Evolutionary conservation across 257 asterid species (phyloP).

Genomic region (Galeopsis tetrahit): DNA sequence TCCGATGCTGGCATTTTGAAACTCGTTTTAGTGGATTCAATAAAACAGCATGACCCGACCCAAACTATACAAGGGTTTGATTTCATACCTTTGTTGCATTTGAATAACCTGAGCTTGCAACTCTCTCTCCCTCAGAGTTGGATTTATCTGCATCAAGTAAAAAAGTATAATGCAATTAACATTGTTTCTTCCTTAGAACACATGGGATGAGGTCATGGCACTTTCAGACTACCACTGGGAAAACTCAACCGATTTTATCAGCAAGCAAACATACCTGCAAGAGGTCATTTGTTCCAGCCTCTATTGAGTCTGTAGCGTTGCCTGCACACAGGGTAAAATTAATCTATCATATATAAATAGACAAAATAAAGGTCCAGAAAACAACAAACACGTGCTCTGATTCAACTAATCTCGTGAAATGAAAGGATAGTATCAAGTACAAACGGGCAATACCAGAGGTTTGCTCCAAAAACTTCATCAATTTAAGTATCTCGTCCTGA

Average conservation of each 20-base stretch:
- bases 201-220: neutral
- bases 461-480: conserved; percentile 76
- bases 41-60: neutral
- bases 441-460: conserved; percentile 59
- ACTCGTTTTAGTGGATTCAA: conserved; percentile 29
- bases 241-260: neutral
- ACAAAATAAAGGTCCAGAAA: neutral
- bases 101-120: conserved; percentile 70
- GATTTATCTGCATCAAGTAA: conserved; percentile 44
- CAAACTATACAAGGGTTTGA: conserved; percentile 4
- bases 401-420: neutral
- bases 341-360: neutral
- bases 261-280: conserved; percentile 53
- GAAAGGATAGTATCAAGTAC: neutral
- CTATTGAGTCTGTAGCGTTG: conserved; percentile 49
- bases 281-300: conserved; percentile 54
- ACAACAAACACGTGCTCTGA: neutral
- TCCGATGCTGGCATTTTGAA: conserved; percentile 55
- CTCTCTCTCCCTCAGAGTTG: conserved; percentile 66
- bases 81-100: conserved; percentile 71
- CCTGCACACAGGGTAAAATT: conserved; percentile 44
- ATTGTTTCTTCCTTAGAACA: neutral
- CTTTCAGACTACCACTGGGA: neutral
- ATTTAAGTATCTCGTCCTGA: conserved; percentile 74
- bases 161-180: conserved; percentile 14